These are phyloP conservation scores for Calocybe cyanea DNA, from an alignment of 768 basidiomycete genomes.

Conservation along the genomic window DNA sequence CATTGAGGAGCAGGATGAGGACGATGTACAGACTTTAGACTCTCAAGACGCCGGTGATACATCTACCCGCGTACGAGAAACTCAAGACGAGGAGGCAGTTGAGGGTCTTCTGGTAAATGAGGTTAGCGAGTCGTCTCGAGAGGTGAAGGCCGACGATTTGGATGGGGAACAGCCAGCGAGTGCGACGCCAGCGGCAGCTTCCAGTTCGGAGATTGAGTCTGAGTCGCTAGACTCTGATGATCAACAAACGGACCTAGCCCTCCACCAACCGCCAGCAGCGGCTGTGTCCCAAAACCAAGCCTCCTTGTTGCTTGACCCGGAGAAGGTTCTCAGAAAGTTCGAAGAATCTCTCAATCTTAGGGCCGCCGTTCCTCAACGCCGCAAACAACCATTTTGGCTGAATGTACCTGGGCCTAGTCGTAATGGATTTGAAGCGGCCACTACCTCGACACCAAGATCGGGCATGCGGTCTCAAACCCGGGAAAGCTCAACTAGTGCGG, in stretches of 20 bases:
- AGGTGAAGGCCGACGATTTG: not conserved
- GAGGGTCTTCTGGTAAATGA: conserved; percentile 22
- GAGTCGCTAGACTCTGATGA: conserved; percentile 27
- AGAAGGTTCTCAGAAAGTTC: conserved; percentile 9
- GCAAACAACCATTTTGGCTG: not conserved
- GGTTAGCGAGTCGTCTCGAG: conserved; percentile 7
- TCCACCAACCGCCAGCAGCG: conserved; percentile 4
- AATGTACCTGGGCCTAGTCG: conserved; percentile 4
- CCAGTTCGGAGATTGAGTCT: not conserved
- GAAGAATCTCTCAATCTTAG: not conserved
- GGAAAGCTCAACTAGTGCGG: conserved; percentile 19
- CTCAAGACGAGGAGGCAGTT: conserved; percentile 20
- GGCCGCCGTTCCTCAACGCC: conserved; percentile 4
- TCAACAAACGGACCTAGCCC: conserved; percentile 16
- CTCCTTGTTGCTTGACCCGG: conserved; percentile 3
- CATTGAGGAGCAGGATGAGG: conserved; percentile 9
- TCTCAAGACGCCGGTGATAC: not conserved
- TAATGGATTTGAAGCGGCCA: not conserved
- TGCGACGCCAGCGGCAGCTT: not conserved
- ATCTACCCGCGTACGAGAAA: conserved; percentile 1
- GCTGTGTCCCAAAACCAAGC: not conserved
- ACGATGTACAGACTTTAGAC: not conserved
- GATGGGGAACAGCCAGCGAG: conserved; percentile 1
- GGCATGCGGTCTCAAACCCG: conserved; percentile 2
- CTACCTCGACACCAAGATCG: conserved; percentile 1